These are phyloP conservation scores for Yarrowia hollandica DNA, from an alignment of 805 yeast genomes.

Conservation along the genomic window DNA sequence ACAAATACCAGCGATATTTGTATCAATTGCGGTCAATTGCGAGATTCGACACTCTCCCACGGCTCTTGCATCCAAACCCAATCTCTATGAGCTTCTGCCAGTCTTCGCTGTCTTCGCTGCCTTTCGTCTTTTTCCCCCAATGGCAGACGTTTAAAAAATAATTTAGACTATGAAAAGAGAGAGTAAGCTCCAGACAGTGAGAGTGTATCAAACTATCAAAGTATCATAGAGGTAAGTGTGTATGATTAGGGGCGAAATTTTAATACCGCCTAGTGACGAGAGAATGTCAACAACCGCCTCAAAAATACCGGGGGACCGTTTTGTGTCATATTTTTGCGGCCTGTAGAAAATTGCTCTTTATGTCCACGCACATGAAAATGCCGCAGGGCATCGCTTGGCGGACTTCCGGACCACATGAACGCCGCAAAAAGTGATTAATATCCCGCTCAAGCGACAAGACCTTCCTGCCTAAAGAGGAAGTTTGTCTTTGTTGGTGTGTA, in stretches of 20 bases:
- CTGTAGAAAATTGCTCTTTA: too few relatives aligned
- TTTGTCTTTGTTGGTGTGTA: slow-evolving; percentile 17
- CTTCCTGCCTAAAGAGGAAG: neutral
- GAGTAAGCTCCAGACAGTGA: too few relatives aligned
- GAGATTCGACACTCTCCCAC: too few relatives aligned
- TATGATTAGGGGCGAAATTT: neutral
- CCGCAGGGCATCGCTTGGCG: slow-evolving; percentile 24
- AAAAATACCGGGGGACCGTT: too few relatives aligned
- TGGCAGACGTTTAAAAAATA: slow-evolving; percentile 7
- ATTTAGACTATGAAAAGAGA: too few relatives aligned
- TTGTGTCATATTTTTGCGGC: neutral
- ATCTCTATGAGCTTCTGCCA: too few relatives aligned
- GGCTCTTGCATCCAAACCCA: too few relatives aligned
- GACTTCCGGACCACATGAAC: slow-evolving; percentile 1
- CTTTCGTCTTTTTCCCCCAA: slow-evolving; percentile 2
- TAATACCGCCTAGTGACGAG: slow-evolving; percentile 9
- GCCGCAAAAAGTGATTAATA: neutral
- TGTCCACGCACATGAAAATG: too few relatives aligned
- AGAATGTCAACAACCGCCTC: neutral
- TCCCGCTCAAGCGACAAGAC: slow-evolving; percentile 12
- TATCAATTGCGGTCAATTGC: too few relatives aligned
- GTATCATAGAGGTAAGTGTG: neutral
- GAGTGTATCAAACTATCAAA: too few relatives aligned
- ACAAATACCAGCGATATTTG: too few relatives aligned
- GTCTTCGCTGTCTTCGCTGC: too few relatives aligned